A percentile compares a stretch with the other conserved stretches of the same genome.
These are phyloP conservation scores for Physocladia obscura DNA, from an alignment of 192 early-diverging fungal species.

Conservation along the genomic window DNA sequence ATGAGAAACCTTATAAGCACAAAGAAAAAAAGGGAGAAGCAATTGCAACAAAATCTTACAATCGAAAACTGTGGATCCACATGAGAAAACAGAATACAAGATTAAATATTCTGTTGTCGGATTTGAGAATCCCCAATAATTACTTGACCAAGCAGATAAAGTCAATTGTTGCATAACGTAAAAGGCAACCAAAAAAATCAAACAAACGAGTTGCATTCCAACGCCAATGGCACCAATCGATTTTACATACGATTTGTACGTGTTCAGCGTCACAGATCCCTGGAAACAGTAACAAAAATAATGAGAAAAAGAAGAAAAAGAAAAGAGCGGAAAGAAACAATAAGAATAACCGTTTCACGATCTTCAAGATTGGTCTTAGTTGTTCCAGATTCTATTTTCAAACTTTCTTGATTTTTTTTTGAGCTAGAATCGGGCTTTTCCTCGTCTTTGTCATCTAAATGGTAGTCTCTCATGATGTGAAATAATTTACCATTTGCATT, in stretches of 20 bases:
- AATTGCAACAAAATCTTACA: too few relatives aligned
- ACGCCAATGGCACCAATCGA: neutral
- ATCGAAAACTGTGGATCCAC: neutral
- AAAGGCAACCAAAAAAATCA: neutral
- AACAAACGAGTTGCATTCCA: neutral
- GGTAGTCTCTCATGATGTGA: conserved; percentile 33
- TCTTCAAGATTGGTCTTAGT: too few relatives aligned
- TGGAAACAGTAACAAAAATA: neutral
- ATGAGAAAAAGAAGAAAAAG: neutral
- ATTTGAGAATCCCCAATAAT: neutral
- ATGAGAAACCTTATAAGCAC: too few relatives aligned
- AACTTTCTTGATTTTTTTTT: neutral
- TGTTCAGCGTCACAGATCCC: conserved; percentile 1
- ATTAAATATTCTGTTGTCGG: neutral
- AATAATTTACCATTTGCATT: neutral
- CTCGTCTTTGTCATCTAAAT: conserved; percentile 26
- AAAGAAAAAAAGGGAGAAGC: too few relatives aligned
- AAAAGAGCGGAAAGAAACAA: neutral
- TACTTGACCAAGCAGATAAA: conserved; percentile 12
- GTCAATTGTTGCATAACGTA: neutral
- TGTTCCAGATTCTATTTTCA: too few relatives aligned
- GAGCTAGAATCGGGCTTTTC: neutral
- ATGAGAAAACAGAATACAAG: neutral
- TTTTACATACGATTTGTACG: conserved; percentile 3
- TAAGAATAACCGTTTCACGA: neutral